Evolutionary conservation across 805 yeast genomes (phyloP).

Genomic region (Deakozyma indianensis): DNA sequence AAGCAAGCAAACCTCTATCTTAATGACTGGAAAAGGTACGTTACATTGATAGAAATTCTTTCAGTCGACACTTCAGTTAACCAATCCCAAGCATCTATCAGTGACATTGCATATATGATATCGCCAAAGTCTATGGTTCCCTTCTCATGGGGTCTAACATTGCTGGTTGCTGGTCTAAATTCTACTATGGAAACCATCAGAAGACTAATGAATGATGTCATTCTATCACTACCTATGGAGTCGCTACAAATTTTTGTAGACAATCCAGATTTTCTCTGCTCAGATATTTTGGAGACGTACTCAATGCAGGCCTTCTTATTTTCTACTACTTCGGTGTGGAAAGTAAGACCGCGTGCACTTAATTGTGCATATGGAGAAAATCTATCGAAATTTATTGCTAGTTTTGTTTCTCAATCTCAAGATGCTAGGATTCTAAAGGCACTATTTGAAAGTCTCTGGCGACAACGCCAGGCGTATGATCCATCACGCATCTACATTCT

Average conservation of each 20-base stretch:
- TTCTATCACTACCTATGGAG: conserved; percentile 11
- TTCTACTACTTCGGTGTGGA: conserved; percentile 3
- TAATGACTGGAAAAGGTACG: conserved; percentile 55
- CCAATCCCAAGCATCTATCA: conserved; percentile 65
- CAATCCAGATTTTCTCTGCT: conserved; percentile 31
- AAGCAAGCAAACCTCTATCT: conserved; percentile 9
- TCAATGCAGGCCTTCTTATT: conserved; percentile 6
- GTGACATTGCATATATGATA: conserved; percentile 44
- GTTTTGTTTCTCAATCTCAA: not conserved
- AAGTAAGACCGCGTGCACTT: conserved; percentile 1
- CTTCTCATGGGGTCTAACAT: conserved; percentile 55
- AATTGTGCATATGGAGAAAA: conserved; percentile 17
- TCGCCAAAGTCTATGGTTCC: conserved; percentile 37
- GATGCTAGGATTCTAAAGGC: not conserved
- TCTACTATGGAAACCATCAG: conserved; percentile 70
- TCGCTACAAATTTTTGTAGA: conserved; percentile 21
- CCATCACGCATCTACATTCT: not conserved
- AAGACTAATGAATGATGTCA: conserved; percentile 6
- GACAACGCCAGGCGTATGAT: conserved; percentile 1
- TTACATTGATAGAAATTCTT: conserved; percentile 63
- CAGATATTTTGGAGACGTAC: conserved; percentile 32
- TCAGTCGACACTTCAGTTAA: conserved; percentile 78
- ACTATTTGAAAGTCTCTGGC: conserved; percentile 1
- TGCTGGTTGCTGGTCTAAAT: conserved; percentile 62
- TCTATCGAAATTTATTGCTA: conserved; percentile 7